Evolutionary conservation across 2,329 filamentous ascomycete species (phyloP).

Genomic region (Huntiella moniliformis): DNA sequence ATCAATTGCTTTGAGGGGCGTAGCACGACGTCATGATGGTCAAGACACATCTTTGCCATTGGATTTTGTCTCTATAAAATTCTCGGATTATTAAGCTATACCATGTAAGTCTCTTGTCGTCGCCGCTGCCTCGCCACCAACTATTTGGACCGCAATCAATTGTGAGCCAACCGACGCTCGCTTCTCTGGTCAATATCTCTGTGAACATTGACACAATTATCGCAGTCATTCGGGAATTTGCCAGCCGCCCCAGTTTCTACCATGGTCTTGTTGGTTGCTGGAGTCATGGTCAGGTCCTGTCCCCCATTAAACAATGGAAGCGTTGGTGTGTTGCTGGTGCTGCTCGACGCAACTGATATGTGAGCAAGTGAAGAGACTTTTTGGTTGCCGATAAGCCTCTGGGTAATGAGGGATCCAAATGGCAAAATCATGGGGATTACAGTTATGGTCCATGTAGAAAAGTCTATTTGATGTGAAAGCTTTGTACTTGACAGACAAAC

Average conservation of each 20-base stretch:
- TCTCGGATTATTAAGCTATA: too few species aligned
- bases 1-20: too few species aligned
- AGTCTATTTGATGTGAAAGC: background rate
- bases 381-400: background rate
- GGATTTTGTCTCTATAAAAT: too few species aligned
- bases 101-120: too few species aligned
- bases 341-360: slow-evolving; percentile 14
- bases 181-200: background rate
- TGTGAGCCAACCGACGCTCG: background rate
- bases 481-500: background rate
- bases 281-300: too few species aligned
- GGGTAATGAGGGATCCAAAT: background rate
- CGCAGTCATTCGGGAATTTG: background rate
- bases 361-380: background rate
- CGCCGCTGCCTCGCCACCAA: too few species aligned
- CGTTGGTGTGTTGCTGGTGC: too few species aligned
- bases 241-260: background rate
- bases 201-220: background rate
- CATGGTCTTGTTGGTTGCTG: background rate
- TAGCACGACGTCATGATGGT: too few species aligned
- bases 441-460: background rate
- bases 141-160: too few species aligned
- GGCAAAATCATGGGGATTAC: background rate
- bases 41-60: too few species aligned
- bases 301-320: too few species aligned